Evolutionary conservation across 2,329 filamentous ascomycete genomes (phyloP).

Genomic region (Monosporascus sp.): DNA sequence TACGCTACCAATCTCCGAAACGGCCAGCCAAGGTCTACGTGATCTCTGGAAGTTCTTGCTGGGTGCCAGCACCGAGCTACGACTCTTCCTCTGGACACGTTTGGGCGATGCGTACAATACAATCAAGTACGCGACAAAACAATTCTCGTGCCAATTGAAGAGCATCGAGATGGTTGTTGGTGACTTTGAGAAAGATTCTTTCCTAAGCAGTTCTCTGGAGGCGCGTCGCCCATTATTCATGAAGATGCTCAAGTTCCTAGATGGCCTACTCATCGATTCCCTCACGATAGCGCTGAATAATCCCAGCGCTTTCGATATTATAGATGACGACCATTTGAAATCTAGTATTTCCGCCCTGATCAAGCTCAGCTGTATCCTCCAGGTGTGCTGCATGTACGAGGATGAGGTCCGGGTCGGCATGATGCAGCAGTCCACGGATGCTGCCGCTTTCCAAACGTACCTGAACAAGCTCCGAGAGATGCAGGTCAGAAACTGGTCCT

Average conservation of each 20-base stretch:
- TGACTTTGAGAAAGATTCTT: conserved; percentile 58
- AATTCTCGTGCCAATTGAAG: conserved; percentile 79
- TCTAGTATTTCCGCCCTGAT: conserved; percentile 68
- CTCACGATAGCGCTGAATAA: conserved; percentile 67
- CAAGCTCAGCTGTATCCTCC: conserved; percentile 67
- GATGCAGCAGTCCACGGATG: conserved; percentile 51
- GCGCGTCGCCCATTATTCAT: conserved; percentile 68
- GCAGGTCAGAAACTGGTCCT: conserved; percentile 80
- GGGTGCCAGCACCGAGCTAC: conserved; percentile 74
- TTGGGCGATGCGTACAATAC: conserved; percentile 83
- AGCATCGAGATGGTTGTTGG: conserved; percentile 78
- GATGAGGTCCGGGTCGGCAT: conserved; percentile 81
- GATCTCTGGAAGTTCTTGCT: conserved; percentile 85
- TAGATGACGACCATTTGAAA: conserved; percentile 74
- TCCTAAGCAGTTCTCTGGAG: conserved; percentile 51
- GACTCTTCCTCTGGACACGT: conserved; percentile 83
- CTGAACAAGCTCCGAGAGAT: conserved; percentile 76
- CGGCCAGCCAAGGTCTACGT: conserved; percentile 52
- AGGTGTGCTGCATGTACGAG: conserved; percentile 75
- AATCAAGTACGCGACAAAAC: conserved; percentile 82
- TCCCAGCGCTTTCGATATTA: conserved; percentile 68
- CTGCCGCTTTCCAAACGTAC: conserved; percentile 51
- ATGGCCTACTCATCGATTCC: conserved; percentile 68
- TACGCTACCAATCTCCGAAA: conserved; percentile 43
- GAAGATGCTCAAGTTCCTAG: conserved; percentile 71